phyloP scores from a whole-genome alignment of 257 asterid species.

The Mitragyna speciosa region DNA sequence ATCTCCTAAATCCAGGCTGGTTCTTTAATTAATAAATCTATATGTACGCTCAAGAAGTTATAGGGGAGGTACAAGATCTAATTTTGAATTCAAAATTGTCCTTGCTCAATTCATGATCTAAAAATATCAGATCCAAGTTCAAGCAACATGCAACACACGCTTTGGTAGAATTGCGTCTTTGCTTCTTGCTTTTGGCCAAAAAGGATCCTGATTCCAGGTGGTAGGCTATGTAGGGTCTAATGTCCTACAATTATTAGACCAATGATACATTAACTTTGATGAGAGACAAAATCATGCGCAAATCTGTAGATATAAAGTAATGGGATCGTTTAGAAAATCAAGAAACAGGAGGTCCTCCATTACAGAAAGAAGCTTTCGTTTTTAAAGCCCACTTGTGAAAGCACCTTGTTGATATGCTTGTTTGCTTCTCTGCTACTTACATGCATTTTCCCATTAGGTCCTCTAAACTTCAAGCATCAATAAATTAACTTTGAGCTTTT shows the following conservation, averaged over 20 bases:
- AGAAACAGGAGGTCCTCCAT: constrained; percentile 8
- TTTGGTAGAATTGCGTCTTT: neutral
- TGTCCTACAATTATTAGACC: constrained; percentile 16
- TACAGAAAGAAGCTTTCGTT: constrained; percentile 7
- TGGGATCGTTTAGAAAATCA: neutral
- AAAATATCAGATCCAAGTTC: too few relatives aligned
- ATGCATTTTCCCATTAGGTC: neutral
- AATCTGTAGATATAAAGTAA: neutral
- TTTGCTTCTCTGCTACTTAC: neutral
- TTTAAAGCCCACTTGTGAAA: neutral
- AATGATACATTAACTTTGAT: neutral
- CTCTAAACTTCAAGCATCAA: neutral
- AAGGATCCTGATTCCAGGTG: neutral
- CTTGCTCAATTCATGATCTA: neutral
- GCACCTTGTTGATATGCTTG: neutral
- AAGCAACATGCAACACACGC: neutral
- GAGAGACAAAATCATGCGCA: constrained; percentile 5
- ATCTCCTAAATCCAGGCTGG: too few relatives aligned
- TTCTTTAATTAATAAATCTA: neutral
- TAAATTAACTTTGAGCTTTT: neutral
- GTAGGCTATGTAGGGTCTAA: constrained; percentile 11
- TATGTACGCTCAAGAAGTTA: neutral
- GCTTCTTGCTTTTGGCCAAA: constrained; percentile 9
- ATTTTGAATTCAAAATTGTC: too few relatives aligned
- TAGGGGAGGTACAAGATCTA: neutral